Base-by-base conservation (phyloP, 1,284 basidiomycete species). In the Cryptococcus floricola region DNA sequence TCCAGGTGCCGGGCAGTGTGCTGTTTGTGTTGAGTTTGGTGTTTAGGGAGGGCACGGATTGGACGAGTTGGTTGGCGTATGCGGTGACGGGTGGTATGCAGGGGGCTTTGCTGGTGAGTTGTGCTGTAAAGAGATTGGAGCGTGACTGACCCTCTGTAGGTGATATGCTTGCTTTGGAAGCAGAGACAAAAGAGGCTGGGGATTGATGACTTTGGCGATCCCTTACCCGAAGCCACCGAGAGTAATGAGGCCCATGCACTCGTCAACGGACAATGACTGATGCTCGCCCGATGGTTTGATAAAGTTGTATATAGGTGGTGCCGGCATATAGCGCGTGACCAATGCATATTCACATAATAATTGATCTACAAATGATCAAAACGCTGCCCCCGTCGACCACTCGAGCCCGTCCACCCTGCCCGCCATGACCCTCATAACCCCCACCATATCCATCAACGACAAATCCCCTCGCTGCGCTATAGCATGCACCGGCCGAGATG, bases 171-270 rank as follows among this genome's bases (percentile, higher is more conserved):
- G 16, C 60, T 80, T 10, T 94, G 90, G 88, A 90, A 87, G 71
- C 61, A 82, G 28, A 83, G 89, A 27, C 93, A 97, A 71, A 80
- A 76, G 48, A 78, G 80, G 23, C 81, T 91, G 4, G 84, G 85
- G n/a, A 83, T 98, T 53, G 92, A 98, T 72, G 95, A 98, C 76
- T 98, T 95, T 69, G 95, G 96, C 0, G 79, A 83, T 39, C 83
- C 87, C 0, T 70, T 89, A 14, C 41, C 7, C 19, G 41, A 42
- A 34, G 31, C 31, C 31, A 34, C 31, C 31, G 31, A 34, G 10
- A 34, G 5, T 34, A 34, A 34, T 34, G 31, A 34, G 31, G 31
- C 31, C 7, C 31, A 34, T 5, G 4, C 31, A 6, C 31, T 34
- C 31, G 31, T 34, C 31, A 34, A 34, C 10, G 31, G 31, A 34